phyloP scores from a whole-genome alignment of 1,139 yeast genomes.

The Candida anutae region DNA sequence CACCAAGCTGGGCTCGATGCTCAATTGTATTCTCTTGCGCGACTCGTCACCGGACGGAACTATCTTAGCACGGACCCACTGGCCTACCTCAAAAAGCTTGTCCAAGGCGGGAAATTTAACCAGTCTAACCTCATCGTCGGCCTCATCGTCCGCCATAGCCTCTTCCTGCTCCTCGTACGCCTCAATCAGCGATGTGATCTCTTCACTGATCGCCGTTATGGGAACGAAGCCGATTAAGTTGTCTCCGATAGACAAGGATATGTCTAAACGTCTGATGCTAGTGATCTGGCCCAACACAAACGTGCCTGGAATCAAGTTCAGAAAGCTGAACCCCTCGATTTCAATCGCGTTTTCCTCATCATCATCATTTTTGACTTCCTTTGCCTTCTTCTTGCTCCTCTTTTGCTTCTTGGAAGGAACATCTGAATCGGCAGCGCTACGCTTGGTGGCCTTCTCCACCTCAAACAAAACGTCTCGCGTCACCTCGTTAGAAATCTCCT shows the following conservation, averaged over 20 bases:
- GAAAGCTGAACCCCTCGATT: conserved; percentile 56
- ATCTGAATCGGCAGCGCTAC: conserved; percentile 20
- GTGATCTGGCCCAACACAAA: conserved; percentile 69
- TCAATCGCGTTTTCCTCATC: conserved; percentile 25
- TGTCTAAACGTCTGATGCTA: conserved; percentile 51
- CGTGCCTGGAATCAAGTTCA: conserved; percentile 62
- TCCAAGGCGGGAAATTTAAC: conserved; percentile 49
- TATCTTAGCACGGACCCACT: conserved; percentile 79
- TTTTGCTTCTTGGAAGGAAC: conserved; percentile 17
- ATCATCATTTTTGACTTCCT: conserved; percentile 18
- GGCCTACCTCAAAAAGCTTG: conserved; percentile 58
- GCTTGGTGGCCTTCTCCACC: conserved; percentile 25
- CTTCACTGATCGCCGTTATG: conserved; percentile 65
- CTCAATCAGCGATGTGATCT: conserved; percentile 50
- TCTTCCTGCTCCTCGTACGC: conserved; percentile 23
- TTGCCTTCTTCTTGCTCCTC: conserved; percentile 21
- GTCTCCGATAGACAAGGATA: conserved; percentile 73
- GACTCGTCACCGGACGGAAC: conserved; percentile 23
- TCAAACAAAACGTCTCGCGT: conserved; percentile 78
- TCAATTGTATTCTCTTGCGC: conserved; percentile 59
- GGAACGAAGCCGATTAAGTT: conserved; percentile 76
- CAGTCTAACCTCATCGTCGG: conserved; percentile 35
- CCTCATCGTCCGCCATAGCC: conserved; percentile 29
- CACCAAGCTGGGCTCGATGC: conserved; percentile 68
- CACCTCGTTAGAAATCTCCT: conserved; percentile 90